Base-by-base conservation (phyloP, 169 alveolate genomes). In the Cryptosporidium ubiquitum region DNA sequence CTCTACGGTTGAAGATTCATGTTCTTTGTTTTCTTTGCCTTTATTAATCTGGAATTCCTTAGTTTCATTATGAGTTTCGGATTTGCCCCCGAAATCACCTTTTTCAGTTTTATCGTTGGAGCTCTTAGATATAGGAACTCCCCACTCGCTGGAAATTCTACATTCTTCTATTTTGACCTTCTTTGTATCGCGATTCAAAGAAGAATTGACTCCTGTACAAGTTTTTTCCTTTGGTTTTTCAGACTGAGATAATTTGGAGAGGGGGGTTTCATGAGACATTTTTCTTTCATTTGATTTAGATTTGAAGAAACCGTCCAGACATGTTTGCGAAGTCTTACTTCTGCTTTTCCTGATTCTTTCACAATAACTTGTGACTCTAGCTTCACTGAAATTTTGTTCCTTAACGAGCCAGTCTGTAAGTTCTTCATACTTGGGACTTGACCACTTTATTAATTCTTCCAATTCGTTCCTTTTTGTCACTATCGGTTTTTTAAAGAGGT, bases 301-400 rank as follows among this genome's bases (percentile, higher is more conserved):
- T 2, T 64, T 69, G 40, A 79, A 79, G 37, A 79, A 79, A 4
- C 69, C 73, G 42, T 79, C 89, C 23, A 79, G 44, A 47, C 79
- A 61, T 47, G 89, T 79, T 33, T 79, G 89, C 6, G 89, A 68
- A 40, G 89, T 61, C 42, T 79, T 79, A 23, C 64, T 44, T 66
- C 39, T 79, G 49, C 79, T 61, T 29, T 79, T 79, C 75, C 37
- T 79, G 9, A 79, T 79, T 42, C 89, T 37, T 40, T 58, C 75
- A 26, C 89, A 79, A 61, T 79, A 79, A n/a, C 37, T 79, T 2
- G 6, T n/a, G 16, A 94, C 97, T 52, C 97, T 74, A 5, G 91
- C 89, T 66, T 93, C 95, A 40, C 86, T 84, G 69, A 94, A 94
- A 86, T 93, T 86, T 74, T 95, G 94, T 49, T 94, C 95, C 66